Percentiles rank a stretch among this genome's conserved stretches.
These are phyloP conservation scores for Macrophomina phaseolina DNA, from an alignment of 2,329 filamentous ascomycete genomes.

Conservation along the genomic window DNA sequence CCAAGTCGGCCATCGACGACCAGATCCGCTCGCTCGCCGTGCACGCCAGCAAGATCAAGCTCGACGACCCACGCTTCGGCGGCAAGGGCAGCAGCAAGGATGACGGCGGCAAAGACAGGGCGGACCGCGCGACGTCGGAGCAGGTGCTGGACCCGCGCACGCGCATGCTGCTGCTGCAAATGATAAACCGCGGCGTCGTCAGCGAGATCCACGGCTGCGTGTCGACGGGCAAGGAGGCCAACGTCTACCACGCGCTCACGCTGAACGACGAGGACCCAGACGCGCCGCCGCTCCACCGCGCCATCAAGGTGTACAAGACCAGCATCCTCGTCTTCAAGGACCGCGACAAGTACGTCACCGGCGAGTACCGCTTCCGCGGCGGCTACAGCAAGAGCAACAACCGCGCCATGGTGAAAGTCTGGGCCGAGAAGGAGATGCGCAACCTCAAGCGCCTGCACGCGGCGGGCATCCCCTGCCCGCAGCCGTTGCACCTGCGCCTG, in stretches of 20 bases:
- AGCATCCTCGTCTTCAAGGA: constrained; percentile 98
- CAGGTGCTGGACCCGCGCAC: constrained; percentile 94
- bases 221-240: constrained; percentile 96
- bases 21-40: constrained; percentile 83
- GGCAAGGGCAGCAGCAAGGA: constrained; percentile 49
- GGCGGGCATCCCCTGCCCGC: constrained; percentile 87
- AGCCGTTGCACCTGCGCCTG: constrained; percentile 86
- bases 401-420: constrained; percentile 95
- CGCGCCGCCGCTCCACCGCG: constrained; percentile 68
- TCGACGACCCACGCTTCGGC: constrained; percentile 56
- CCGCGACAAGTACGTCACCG: constrained; percentile 91
- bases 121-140: constrained; percentile 90
- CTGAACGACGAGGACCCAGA: constrained; percentile 58
- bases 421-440: constrained; percentile 98
- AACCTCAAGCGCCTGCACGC: constrained; percentile 85
- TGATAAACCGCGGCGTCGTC: constrained; percentile 90
- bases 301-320: constrained; percentile 99
- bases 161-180: constrained; percentile 91
- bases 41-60: constrained; percentile 83
- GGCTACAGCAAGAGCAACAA: constrained; percentile 95
- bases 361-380: constrained; percentile 88
- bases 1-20: constrained; percentile 79
- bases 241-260: constrained; percentile 90
- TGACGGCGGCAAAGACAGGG: constrained; percentile 76
- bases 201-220: constrained; percentile 93